These are phyloP conservation scores for Sclerotinia spermophila DNA, from an alignment of 2,329 filamentous ascomycete species.

Conservation along the genomic window DNA sequence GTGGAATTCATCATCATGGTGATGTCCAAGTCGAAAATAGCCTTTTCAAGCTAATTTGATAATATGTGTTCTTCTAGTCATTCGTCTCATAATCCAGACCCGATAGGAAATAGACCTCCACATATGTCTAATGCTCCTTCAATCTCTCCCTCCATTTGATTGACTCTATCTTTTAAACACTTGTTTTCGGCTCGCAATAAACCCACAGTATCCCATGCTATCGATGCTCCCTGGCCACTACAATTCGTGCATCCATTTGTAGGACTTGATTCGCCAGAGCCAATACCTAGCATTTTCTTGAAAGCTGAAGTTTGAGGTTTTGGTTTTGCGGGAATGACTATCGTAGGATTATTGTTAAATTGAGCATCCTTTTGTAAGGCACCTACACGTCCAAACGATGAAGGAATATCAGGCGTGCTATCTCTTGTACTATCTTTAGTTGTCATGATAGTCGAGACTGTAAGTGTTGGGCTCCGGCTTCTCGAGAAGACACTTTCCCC, in stretches of 20 bases:
- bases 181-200: slow-evolving; percentile 60
- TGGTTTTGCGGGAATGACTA: slow-evolving; percentile 27
- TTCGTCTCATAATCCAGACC: neutral
- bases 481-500: slow-evolving; percentile 50
- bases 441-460: slow-evolving; percentile 18
- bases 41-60: neutral
- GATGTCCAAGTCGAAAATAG: neutral
- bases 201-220: slow-evolving; percentile 64
- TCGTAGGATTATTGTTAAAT: slow-evolving; percentile 18
- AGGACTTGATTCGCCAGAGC: slow-evolving; percentile 21
- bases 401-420: slow-evolving; percentile 1
- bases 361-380: slow-evolving; percentile 9
- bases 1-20: neutral
- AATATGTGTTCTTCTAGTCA: neutral
- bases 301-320: slow-evolving; percentile 44
- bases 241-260: slow-evolving; percentile 51
- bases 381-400: slow-evolving; percentile 3
- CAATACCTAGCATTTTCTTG: slow-evolving; percentile 45
- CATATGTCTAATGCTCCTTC: slow-evolving; percentile 52
- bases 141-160: slow-evolving; percentile 56
- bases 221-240: slow-evolving; percentile 53
- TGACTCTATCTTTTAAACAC: slow-evolving; percentile 56
- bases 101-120: slow-evolving; percentile 10
- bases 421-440: slow-evolving; percentile 16
- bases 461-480: slow-evolving; percentile 53